phyloP scores from a whole-genome alignment of 176 grass and related monocot genomes.

The Musa schizocarpa region DNA sequence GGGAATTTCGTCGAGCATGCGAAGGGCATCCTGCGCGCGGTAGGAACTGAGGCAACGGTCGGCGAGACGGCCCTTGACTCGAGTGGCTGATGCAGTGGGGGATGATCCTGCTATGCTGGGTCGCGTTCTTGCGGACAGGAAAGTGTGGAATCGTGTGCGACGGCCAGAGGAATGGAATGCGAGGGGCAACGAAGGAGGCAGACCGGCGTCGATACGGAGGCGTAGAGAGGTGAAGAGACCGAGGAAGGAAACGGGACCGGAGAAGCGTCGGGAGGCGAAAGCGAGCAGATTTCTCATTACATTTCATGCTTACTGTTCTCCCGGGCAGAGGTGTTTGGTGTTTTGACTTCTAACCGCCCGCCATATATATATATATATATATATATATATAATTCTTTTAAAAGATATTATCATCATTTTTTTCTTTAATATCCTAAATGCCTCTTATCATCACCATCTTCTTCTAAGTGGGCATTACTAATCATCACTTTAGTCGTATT shows the following conservation, averaged over 20 bases:
- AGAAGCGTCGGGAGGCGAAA: not conserved
- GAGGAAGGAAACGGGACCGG: not conserved
- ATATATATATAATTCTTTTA: too few species aligned
- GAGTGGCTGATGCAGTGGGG: not conserved
- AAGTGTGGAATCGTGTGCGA: not conserved
- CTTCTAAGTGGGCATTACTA: too few species aligned
- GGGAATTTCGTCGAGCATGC: constrained; percentile 49
- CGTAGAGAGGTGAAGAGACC: not conserved
- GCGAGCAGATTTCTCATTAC: not conserved
- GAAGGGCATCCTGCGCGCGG: not conserved
- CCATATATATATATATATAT: too few species aligned
- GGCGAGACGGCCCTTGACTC: not conserved
- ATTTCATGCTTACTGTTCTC: not conserved
- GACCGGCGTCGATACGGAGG: not conserved
- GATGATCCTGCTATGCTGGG: not conserved
- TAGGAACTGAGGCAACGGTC: not conserved
- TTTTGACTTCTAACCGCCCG: too few species aligned
- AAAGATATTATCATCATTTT: too few species aligned
- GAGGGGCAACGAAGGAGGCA: not conserved
- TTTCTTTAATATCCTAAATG: too few species aligned
- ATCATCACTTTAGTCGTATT: fast-evolving
- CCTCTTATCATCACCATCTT: too few species aligned
- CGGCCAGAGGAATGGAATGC: not conserved
- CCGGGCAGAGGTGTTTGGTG: not conserved
- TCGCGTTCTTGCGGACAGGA: not conserved